Conservation (phyloP, 2,329 filamentous ascomycete genomes). For the Penicillium freii region DNA sequence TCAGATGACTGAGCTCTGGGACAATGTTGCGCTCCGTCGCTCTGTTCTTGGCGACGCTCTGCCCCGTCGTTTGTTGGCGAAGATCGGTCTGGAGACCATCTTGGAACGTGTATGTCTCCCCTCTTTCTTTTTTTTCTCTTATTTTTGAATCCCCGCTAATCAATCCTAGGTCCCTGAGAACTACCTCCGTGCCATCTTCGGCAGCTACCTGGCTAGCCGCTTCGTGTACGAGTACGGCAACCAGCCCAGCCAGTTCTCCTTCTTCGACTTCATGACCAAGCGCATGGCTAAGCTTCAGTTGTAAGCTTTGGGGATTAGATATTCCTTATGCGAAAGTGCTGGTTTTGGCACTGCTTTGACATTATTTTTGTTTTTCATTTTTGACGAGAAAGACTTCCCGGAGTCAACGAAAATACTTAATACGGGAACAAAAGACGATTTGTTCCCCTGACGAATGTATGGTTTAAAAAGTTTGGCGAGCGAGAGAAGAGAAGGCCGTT, state of each 20-base stretch:
- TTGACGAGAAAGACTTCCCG: conserved; percentile 4
- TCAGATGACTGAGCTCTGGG: conserved; percentile 89
- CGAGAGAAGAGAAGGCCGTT: neutral
- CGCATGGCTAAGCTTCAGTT: conserved; percentile 32
- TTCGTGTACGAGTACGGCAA: conserved; percentile 97
- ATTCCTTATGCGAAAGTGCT: conserved; percentile 3
- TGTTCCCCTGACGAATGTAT: conserved; percentile 15
- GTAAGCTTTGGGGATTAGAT: conserved; percentile 15
- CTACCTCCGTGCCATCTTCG: conserved; percentile 93
- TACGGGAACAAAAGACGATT: conserved; percentile 7
- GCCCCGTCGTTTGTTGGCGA: conserved; percentile 75
- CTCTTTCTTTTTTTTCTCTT: neutral
- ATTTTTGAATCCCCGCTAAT: conserved; percentile 20
- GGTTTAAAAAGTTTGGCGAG: conserved; percentile 6
- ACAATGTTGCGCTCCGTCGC: conserved; percentile 72
- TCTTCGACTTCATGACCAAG: conserved; percentile 76
- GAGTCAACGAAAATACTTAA: conserved; percentile 11
- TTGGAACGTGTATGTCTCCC: conserved; percentile 64
- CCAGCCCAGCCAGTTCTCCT: conserved; percentile 90
- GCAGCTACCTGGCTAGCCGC: conserved; percentile 87
- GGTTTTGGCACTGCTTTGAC: conserved; percentile 1
- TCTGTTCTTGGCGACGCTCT: conserved; percentile 82
- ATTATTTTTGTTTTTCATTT: neutral
- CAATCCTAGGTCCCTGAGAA: conserved; percentile 70
- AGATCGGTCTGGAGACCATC: conserved; percentile 89